Base-by-base conservation (phyloP, 352 stramenopile species). In the Phytopythium helicoides region DNA sequence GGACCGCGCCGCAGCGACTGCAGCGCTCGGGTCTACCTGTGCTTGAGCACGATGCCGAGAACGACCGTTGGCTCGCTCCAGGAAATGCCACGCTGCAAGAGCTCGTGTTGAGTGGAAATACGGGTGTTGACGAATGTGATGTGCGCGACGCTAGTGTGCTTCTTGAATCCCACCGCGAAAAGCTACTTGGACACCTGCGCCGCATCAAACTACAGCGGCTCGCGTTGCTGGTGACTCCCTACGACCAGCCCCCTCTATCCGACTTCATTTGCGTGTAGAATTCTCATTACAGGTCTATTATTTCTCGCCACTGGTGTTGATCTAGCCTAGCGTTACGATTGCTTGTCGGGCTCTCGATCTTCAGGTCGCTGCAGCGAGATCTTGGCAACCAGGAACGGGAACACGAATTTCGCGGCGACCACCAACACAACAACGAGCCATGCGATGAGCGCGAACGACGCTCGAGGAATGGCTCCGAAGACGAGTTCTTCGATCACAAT, bases 401-500 rank as follows among this genome's bases (percentile, higher is more conserved):
- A 50, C 6, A 69, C 63, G 49, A 74, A 68, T 9, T 60, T 69
- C 6, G 54, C 45, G 49, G 64, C 73, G 15, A 71, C 28, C 40
- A 52, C 25, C 3, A 89, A 45, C 25, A 86, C 40, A 6, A 84
- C 3, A 12, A 82, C 8, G 7, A 89, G 46, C 77, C 81, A 89
- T 33, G 44, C 71, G 12, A 87, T 71, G 2, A 91, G 60, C 34
- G 74, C 54, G 10, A 91, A 47, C 23, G 81, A 84, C 31, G 77
- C 44, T 48, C 53, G 67, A 3, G 81, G 81, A 26, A 87, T 81
- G 23, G 67, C 72, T 11, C 62, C 58, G 12, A 87, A 36, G 23
- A 89, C 58, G 54, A 91, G 65, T 51, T 91, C 71, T 42, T 91
- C 81, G 18, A 91, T 76, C 12, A 87, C 69, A 54, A 91, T 84